Evolutionary conservation across 257 asterid genomes (phyloP).

Genomic region (Jasminum sambac): DNA sequence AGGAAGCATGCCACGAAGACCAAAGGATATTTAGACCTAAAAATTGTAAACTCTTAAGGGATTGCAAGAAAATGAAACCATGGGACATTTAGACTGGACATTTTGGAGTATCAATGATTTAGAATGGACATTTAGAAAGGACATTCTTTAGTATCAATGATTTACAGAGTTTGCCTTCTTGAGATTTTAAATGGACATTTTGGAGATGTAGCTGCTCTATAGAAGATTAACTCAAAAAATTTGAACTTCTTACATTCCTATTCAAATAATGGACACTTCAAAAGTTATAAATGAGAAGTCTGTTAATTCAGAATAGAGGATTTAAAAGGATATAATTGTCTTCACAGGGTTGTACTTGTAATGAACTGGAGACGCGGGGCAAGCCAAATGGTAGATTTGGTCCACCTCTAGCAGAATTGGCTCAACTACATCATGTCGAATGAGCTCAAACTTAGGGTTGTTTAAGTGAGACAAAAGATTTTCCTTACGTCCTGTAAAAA

Average conservation of each 20-base stretch:
- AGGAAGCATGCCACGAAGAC: not conserved
- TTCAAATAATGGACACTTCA: too few species aligned
- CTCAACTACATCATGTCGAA: slow-evolving; percentile 85
- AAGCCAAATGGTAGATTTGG: slow-evolving; percentile 88
- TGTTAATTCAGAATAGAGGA: not conserved
- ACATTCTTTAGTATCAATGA: not conserved
- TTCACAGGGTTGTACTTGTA: slow-evolving; percentile 91
- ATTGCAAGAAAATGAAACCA: not conserved
- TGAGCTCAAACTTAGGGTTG: slow-evolving; percentile 74
- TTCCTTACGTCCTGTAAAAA: slow-evolving; percentile 74
- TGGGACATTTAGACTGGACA: not conserved
- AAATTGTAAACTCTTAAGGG: not conserved
- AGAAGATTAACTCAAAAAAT: not conserved
- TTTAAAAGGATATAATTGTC: slow-evolving; percentile 80
- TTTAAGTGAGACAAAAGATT: slow-evolving; percentile 67
- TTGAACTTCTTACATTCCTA: not conserved
- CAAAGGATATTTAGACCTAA: not conserved
- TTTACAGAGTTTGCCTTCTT: not conserved
- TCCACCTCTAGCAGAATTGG: slow-evolving; percentile 89
- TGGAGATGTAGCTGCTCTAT: not conserved
- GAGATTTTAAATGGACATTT: not conserved
- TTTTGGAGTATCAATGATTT: not conserved
- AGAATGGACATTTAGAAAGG: not conserved
- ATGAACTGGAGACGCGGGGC: slow-evolving; percentile 96
- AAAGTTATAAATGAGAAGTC: not conserved